Conservation (phyloP, 768 basidiomycete genomes). For the Mycena pura region DNA sequence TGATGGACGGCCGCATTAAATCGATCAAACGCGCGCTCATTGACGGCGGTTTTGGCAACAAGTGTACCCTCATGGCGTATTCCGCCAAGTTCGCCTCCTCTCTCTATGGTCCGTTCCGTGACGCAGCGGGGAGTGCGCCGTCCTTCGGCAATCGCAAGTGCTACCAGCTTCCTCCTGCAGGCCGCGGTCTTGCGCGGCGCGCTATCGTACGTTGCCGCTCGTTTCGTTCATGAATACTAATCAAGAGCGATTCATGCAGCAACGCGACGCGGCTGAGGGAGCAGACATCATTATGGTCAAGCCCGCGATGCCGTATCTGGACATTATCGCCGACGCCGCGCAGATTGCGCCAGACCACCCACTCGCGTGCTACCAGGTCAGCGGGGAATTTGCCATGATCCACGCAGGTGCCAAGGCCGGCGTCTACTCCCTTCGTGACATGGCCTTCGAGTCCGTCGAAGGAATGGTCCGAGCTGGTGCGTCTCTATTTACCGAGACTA, state of each 20-base stretch:
- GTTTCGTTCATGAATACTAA: neutral
- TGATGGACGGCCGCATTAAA: constrained; percentile 97
- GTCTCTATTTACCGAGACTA: constrained; percentile 30
- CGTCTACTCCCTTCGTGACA: constrained; percentile 88
- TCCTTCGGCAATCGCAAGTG: constrained; percentile 96
- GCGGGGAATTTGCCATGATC: constrained; percentile 97
- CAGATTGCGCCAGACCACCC: constrained; percentile 85
- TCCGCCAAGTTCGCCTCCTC: constrained; percentile 97
- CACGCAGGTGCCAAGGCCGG: constrained; percentile 92
- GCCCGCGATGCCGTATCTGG: constrained; percentile 94
- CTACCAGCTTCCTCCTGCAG: constrained; percentile 93
- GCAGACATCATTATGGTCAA: constrained; percentile 99
- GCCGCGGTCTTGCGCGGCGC: constrained; percentile 87
- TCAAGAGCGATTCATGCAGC: constrained; percentile 52
- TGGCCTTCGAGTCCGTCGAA: constrained; percentile 95
- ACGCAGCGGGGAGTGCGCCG: constrained; percentile 96
- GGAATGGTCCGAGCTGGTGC: constrained; percentile 91
- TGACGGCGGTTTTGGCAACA: constrained; percentile 83
- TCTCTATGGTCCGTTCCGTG: constrained; percentile 96
- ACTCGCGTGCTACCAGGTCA: constrained; percentile 97
- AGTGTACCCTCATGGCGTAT: constrained; percentile 94
- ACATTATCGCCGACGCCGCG: constrained; percentile 90
- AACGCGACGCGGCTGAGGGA: constrained; percentile 88
- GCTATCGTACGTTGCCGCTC: constrained; percentile 74
- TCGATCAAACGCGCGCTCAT: constrained; percentile 89